Percentiles rank a stretch among this genome's conserved stretches.
Conservation (phyloP, 2,329 filamentous ascomycete genomes). For the Phymatotrichopsis omnivora region DNA sequence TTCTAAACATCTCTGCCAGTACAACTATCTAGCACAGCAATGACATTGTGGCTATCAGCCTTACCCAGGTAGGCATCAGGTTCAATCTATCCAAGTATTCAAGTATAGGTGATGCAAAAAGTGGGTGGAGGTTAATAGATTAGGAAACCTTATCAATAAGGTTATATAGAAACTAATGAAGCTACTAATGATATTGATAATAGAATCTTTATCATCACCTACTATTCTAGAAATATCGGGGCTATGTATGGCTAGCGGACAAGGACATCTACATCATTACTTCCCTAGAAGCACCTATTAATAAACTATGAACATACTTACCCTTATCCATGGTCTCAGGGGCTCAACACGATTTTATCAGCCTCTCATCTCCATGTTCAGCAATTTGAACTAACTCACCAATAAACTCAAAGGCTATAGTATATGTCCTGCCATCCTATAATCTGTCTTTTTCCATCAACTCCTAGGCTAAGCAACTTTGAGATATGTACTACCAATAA, state of each 20-base stretch:
- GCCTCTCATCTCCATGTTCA: constrained; percentile 38
- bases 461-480: constrained; percentile 40
- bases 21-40: constrained; percentile 44
- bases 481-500: constrained; percentile 24
- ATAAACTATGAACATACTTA: constrained; percentile 33
- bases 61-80: constrained; percentile 42
- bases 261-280: constrained; percentile 37
- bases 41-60: constrained; percentile 43
- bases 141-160: constrained; percentile 39
- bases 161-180: constrained; percentile 32
- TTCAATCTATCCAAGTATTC: constrained; percentile 39
- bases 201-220: constrained; percentile 24
- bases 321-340: constrained; percentile 49
- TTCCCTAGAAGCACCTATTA: no score
- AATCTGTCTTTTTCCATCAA: constrained; percentile 38
- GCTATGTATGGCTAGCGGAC: constrained; percentile 31
- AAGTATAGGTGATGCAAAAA: constrained; percentile 38
- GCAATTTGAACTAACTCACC: constrained; percentile 36
- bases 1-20: constrained; percentile 41
- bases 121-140: constrained; percentile 37
- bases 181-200: constrained; percentile 31
- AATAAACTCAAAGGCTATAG: constrained; percentile 50
- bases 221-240: no score
- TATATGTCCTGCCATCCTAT: constrained; percentile 43
- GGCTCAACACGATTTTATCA: constrained; percentile 40